phyloP scores from a whole-genome alignment of 345 rosid genomes.

The Eucalyptus marginata region DNA sequence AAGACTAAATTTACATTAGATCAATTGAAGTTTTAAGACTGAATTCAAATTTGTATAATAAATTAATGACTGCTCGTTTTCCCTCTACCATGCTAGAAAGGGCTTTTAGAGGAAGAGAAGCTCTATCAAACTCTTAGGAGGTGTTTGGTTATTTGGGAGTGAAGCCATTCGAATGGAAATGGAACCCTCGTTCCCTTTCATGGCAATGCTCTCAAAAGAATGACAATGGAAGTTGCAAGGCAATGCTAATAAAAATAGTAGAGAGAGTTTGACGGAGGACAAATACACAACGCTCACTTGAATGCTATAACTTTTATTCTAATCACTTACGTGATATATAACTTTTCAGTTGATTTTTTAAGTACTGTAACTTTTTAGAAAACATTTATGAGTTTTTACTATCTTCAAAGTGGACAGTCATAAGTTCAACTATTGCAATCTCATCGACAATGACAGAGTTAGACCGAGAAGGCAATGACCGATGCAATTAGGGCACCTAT shows the following conservation, averaged over 20 bases:
- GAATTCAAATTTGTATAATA: neutral
- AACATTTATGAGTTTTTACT: neutral
- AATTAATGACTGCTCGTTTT: neutral
- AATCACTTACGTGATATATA: too few species aligned
- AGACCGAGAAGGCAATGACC: neutral
- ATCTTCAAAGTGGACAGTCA: neutral
- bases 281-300: fast-evolving
- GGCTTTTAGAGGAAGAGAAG: neutral
- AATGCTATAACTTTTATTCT: too few species aligned
- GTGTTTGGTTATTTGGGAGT: neutral
- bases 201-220: neutral
- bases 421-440: neutral
- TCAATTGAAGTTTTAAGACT: neutral
- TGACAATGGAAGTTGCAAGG: neutral
- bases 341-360: too few species aligned
- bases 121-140: neutral
- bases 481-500: neutral
- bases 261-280: neutral
- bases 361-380: neutral
- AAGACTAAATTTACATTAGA: neutral
- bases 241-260: neutral
- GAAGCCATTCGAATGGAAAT: neutral
- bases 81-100: neutral
- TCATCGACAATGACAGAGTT: neutral
- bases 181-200: neutral